A percentile compares a stretch with the other conserved stretches of the same genome.
These are phyloP conservation scores for Santalum album DNA, from an alignment of 164 flowering plant species.

Conservation along the genomic window DNA sequence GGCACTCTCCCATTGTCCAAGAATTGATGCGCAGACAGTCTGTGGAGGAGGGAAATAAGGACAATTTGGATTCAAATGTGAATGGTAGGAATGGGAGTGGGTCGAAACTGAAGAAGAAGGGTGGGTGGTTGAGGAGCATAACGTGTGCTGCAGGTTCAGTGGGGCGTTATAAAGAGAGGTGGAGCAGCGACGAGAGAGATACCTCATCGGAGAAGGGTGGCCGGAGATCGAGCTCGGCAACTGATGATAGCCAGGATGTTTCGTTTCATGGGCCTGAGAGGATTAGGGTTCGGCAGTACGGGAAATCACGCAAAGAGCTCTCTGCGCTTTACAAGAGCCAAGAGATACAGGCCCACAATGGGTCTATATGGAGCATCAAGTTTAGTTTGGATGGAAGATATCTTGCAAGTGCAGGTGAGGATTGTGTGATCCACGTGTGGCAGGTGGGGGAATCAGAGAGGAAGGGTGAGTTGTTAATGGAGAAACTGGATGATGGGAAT, in stretches of 20 bases:
- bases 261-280: conserved; percentile 80
- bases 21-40: conserved; percentile 92
- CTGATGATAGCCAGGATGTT: conserved; percentile 92
- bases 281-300: conserved; percentile 75
- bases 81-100: conserved; percentile 28
- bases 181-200: conserved; percentile 91
- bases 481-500: conserved; percentile 60
- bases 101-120: conserved; percentile 59
- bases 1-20: conserved; percentile 93
- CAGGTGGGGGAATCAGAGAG: conserved; percentile 75
- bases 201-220: conserved; percentile 93
- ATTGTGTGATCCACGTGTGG: conserved; percentile 89
- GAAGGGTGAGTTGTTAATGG: conserved; percentile 71
- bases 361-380: conserved; percentile 94
- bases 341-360: conserved; percentile 88
- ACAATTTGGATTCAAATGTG: conserved; percentile 19
- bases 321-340: conserved; percentile 74
- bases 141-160: conserved; percentile 63
- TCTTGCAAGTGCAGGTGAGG: conserved; percentile 99
- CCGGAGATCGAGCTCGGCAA: conserved; percentile 91
- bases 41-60: conserved; percentile 59
- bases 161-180: conserved; percentile 55
- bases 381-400: conserved; percentile 88
- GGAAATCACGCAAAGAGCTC: conserved; percentile 77
- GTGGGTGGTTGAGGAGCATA: conserved; percentile 75